Base-by-base conservation (phyloP, 768 basidiomycete genomes). In the Termitomyces sp. region DNA sequence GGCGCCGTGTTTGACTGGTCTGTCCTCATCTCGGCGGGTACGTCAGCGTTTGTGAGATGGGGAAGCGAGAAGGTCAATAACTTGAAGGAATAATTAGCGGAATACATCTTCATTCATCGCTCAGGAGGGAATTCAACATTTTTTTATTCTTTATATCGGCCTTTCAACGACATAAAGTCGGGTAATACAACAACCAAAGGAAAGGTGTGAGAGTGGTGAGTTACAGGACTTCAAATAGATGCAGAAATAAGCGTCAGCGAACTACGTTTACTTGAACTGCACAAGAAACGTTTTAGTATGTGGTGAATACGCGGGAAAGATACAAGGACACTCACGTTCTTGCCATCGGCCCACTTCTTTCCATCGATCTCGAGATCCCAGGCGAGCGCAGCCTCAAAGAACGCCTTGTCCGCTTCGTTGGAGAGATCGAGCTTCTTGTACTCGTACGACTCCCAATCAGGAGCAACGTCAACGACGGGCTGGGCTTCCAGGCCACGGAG, bases 351-450 rank as follows among this genome's bases (percentile, higher is more conserved):
- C 92, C 93, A 97, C 72, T 84, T 83, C 84, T 92, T 94, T 33
- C 89, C 96, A 64, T 88, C 87, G 57, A 97, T 67, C 75, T 89
- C 86, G 61, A 96, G 75, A 77, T 96, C 94, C 96, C 96, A 98
- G 50, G 94, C 91, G 66, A 96, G 83, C 28, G 91, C 91, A 65
- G 81, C 89, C 81, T 94, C 93, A 70, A 98, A 95, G 85, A 90
- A 95, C 61, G 79, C 79, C 80, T 95, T 95, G 67, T 98, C 88
- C 18, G 77, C 86, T 30, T 77, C 78, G 60, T 88, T 88, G 51
- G 74, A 75, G 50, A 94, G 73, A 72, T 97, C 89, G 67, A 98
- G 77, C 75, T 81, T 84, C 68, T 77, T 85, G 81, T 84, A 98
- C 2, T 69, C 66, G 77, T 98, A 98, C 35, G 87, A 90, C 76